These are phyloP conservation scores for Tuber borchii DNA, from an alignment of 495 filamentous ascomycete genomes.

Conservation along the genomic window DNA sequence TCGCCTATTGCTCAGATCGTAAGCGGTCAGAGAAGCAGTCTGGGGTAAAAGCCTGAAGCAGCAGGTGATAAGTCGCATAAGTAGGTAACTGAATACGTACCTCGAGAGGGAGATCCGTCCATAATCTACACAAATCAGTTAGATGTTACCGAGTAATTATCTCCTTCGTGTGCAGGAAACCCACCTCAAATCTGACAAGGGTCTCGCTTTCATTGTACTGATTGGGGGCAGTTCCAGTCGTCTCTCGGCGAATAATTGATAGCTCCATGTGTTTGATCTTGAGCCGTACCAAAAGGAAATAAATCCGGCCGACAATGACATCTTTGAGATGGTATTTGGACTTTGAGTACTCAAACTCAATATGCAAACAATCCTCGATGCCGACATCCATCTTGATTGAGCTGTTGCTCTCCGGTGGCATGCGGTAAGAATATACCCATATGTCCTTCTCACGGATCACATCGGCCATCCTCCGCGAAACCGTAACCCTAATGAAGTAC, in stretches of 20 bases:
- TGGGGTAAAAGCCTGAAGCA: constrained; percentile 9
- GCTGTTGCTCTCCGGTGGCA: constrained; percentile 95
- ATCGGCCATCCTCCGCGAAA: constrained; percentile 92
- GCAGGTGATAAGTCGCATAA: constrained; percentile 9
- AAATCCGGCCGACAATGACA: constrained; percentile 97
- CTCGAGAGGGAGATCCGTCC: constrained; percentile 94
- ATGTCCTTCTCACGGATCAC: constrained; percentile 98
- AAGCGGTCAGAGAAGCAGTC: constrained; percentile 13
- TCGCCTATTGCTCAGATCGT: constrained; percentile 54
- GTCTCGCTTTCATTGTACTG: constrained; percentile 99
- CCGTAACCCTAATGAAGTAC: constrained; percentile 96
- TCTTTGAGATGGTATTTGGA: constrained; percentile 99
- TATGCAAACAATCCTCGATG: constrained; percentile 98
- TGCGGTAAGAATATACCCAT: constrained; percentile 98
- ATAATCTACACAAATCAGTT: constrained; percentile 65
- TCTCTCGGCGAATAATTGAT: constrained; percentile 94
- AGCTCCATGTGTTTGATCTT: constrained; percentile 99
- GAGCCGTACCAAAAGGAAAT: constrained; percentile 92
- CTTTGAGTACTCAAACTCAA: constrained; percentile 99
- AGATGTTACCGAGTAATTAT: constrained; percentile 14
- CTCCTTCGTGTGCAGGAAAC: constrained; percentile 32
- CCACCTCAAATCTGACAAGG: constrained; percentile 90
- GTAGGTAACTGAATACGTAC: constrained; percentile 45
- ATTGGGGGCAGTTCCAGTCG: constrained; percentile 96
- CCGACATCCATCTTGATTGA: constrained; percentile 99